Conservation (phyloP, 306 rosid genomes). For the Gleditsia sinensis region DNA sequence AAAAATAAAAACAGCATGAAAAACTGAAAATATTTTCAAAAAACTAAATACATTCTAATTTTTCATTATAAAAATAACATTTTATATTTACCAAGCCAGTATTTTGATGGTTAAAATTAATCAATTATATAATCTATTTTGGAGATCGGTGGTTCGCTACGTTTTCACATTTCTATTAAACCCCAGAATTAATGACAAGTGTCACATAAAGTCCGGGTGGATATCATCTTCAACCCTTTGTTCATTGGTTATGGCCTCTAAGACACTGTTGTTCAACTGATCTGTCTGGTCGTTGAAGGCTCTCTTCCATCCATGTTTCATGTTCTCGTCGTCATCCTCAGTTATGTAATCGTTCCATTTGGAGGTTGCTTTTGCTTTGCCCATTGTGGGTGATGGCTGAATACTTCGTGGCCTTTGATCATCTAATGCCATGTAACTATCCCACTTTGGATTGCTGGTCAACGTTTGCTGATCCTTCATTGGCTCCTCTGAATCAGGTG, state of each 20-base stretch:
- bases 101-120: no score
- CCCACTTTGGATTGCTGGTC: slow-evolving; percentile 29
- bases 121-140: no score
- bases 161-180: no score
- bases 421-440: not conserved
- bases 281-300: slow-evolving; percentile 10
- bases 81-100: no score
- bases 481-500: slow-evolving; percentile 40
- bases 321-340: slow-evolving; percentile 38
- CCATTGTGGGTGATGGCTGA: slow-evolving; percentile 27
- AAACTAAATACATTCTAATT: no score
- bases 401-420: slow-evolving; percentile 25
- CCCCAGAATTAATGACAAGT: no score
- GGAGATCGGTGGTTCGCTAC: no score
- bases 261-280: slow-evolving; percentile 8
- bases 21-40: no score
- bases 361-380: slow-evolving; percentile 39
- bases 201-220: slow-evolving; percentile 83
- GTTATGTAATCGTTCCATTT: slow-evolving; percentile 70
- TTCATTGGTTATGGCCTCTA: slow-evolving; percentile 46
- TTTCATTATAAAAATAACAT: no score
- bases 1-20: no score
- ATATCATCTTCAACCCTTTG: slow-evolving; percentile 73
- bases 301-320: not conserved
- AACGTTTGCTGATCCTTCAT: slow-evolving; percentile 12